A percentile compares a stretch with the other conserved stretches of the same genome.
These are phyloP conservation scores for Urtica urens DNA, from an alignment of 306 rosid species.

Conservation along the genomic window DNA sequence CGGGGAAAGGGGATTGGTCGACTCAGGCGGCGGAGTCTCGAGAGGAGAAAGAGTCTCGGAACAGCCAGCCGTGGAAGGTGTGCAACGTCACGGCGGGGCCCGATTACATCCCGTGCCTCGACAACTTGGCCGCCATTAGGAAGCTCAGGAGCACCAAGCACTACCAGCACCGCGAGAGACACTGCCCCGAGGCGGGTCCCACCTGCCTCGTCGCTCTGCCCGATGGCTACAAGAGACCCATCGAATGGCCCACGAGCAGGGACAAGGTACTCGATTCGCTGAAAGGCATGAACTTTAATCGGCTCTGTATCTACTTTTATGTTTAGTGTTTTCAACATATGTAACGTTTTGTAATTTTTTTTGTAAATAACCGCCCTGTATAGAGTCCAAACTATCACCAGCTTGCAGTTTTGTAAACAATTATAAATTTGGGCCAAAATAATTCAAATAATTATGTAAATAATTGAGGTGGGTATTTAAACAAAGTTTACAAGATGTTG, in stretches of 20 bases:
- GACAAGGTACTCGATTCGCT: constrained; percentile 47
- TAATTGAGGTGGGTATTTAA: too few species aligned
- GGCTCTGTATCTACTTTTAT: too few species aligned
- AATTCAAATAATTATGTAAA: too few species aligned
- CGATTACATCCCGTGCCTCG: constrained; percentile 86
- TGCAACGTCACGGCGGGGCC: constrained; percentile 66
- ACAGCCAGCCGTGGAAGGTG: constrained; percentile 42
- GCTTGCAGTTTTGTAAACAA: constrained; percentile 2
- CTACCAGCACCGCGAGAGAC: constrained; percentile 76
- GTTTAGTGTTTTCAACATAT: too few species aligned
- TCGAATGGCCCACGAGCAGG: constrained; percentile 81
- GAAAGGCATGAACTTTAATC: too few species aligned
- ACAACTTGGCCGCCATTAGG: constrained; percentile 50
- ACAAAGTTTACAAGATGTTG: neutral
- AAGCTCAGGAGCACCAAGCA: constrained; percentile 46
- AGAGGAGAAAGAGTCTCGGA: constrained; percentile 36
- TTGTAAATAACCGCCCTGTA: too few species aligned
- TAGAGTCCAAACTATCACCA: neutral
- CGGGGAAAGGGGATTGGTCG: constrained; percentile 42
- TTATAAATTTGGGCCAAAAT: too few species aligned
- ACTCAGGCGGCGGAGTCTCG: constrained; percentile 37
- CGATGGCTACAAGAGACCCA: constrained; percentile 48
- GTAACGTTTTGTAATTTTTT: too few species aligned
- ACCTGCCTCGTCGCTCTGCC: constrained; percentile 78
- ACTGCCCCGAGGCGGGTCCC: constrained; percentile 59